These are phyloP conservation scores for Chlamydomonas incerta DNA, from an alignment of 139 green algal species.

Conservation along the genomic window DNA sequence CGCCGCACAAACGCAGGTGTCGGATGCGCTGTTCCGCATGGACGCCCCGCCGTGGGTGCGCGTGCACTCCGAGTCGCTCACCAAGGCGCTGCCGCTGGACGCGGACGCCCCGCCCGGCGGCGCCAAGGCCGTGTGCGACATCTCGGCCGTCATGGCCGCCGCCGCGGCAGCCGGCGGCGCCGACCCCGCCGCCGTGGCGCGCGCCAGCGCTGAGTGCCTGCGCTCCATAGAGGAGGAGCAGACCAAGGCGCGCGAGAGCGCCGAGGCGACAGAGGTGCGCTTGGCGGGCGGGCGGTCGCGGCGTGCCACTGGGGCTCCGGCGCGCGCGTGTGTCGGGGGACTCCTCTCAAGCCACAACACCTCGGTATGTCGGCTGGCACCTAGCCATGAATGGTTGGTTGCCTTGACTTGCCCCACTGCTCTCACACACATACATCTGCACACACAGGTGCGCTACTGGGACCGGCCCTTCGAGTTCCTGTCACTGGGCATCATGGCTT, in stretches of 20 bases:
- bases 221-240: conserved; percentile 1
- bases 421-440: no score
- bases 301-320: no score
- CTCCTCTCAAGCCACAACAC: no score
- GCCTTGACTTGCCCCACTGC: no score
- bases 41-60: conserved; percentile 38
- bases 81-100: neutral
- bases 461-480: conserved; percentile 68
- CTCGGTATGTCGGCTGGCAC: no score
- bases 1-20: no score
- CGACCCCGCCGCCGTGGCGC: neutral
- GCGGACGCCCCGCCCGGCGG: neutral
- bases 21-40: conserved; percentile 26
- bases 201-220: neutral
- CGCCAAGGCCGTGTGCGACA: neutral
- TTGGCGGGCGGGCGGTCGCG: no score
- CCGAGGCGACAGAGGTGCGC: conserved; percentile 4
- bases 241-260: neutral
- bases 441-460: conserved; percentile 26
- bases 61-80: conserved; percentile 9
- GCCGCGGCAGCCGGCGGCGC: conserved; percentile 7
- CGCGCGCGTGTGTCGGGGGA: no score
- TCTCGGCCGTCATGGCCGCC: neutral
- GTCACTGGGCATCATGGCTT: conserved; percentile 75
- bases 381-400: no score